Evolutionary conservation across 768 basidiomycete genomes (phyloP).

Genomic region (Russula sp.): DNA sequence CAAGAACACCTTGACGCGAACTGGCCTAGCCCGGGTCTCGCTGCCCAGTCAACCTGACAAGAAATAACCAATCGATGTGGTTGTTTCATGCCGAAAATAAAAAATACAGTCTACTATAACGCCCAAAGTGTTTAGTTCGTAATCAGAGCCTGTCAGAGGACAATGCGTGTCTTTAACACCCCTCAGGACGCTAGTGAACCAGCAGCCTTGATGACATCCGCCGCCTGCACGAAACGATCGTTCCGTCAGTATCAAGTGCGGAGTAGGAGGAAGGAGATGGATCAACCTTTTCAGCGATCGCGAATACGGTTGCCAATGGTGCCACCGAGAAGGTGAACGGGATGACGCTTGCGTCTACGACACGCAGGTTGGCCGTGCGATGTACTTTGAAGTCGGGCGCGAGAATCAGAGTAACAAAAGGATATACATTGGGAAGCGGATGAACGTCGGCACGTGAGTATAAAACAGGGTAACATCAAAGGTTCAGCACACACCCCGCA

Average conservation of each 20-base stretch:
- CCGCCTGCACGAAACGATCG: conserved; percentile 1
- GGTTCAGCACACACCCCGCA: conserved; percentile 27
- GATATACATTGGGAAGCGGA: too few species aligned
- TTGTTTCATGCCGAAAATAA: not conserved
- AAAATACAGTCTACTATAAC: conserved; percentile 1
- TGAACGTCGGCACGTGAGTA: too few species aligned
- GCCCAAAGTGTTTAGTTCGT: not conserved
- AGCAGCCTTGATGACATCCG: conserved; percentile 17
- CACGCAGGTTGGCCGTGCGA: conserved; percentile 39
- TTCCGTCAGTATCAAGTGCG: not conserved
- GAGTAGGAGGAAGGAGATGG: not conserved
- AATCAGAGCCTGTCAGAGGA: not conserved
- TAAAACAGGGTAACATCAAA: too few species aligned
- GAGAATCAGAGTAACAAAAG: conserved; percentile 24
- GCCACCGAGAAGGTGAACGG: conserved; percentile 21
- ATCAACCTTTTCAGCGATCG: conserved; percentile 21
- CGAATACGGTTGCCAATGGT: conserved; percentile 20
- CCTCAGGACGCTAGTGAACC: not conserved
- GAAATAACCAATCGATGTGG: not conserved
- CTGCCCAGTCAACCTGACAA: too few species aligned
- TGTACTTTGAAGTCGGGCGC: conserved; percentile 39
- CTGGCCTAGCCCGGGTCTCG: too few species aligned
- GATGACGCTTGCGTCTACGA: conserved; percentile 26
- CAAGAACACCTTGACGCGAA: too few species aligned
- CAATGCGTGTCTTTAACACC: not conserved